Evolutionary conservation across 257 asterid species (phyloP).

Genomic region (Gentiana dahurica): DNA sequence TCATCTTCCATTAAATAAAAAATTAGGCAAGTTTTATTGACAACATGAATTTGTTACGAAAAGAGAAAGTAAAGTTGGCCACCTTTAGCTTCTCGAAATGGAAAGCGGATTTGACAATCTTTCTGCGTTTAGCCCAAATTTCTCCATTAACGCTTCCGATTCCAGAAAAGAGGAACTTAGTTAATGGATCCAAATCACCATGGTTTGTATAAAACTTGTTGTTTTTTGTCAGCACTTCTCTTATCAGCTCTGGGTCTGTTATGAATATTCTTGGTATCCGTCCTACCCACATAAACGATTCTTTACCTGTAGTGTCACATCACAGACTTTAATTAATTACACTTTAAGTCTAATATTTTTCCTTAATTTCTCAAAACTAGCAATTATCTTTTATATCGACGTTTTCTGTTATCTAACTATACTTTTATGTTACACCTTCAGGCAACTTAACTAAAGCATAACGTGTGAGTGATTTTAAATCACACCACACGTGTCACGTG

Average conservation of each 20-base stretch:
- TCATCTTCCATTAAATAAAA: too few species aligned
- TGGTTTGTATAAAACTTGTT: constrained; percentile 28
- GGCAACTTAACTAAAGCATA: neutral
- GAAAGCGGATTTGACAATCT: constrained; percentile 49
- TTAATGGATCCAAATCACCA: constrained; percentile 23
- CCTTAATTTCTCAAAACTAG: neutral
- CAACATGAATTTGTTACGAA: too few species aligned
- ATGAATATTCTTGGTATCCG: constrained; percentile 33
- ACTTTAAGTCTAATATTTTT: too few species aligned
- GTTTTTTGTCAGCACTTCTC: constrained; percentile 27
- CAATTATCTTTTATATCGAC: too few species aligned
- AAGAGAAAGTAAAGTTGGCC: neutral
- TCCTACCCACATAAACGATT: constrained; percentile 44
- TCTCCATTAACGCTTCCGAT: constrained; percentile 34
- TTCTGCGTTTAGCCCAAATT: constrained; percentile 58
- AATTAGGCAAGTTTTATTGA: too few species aligned
- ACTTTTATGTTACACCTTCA: too few species aligned
- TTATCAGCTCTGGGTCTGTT: constrained; percentile 36
- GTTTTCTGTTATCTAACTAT: too few species aligned
- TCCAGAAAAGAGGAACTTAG: constrained; percentile 33
- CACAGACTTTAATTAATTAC: too few species aligned
- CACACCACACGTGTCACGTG: too few species aligned
- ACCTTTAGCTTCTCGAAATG: constrained; percentile 49
- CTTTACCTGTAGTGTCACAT: constrained; percentile 25
- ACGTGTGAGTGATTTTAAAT: too few species aligned